Base-by-base conservation (phyloP, 768 basidiomycete species). In the Psilocybe cyanescens region DNA sequence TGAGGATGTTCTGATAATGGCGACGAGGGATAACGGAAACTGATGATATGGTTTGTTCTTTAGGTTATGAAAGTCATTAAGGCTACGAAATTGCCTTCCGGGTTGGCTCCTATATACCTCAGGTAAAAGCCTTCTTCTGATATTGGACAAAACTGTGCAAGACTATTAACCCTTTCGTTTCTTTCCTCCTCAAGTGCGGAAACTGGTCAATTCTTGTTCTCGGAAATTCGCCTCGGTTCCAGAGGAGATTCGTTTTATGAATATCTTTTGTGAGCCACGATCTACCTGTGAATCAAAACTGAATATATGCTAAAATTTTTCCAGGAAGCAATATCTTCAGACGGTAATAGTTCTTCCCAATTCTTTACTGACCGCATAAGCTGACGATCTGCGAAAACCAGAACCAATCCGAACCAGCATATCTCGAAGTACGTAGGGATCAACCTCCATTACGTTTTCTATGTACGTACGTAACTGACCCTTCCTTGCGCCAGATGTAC, bases 201-300 rank as follows among this genome's bases (percentile, higher is more conserved):
- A 44, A 78, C 73, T 12, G 84, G 83, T 8, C 70, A 77, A 59
- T 86, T 83, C 65, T 71, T 88, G 53, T 71, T 84, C 24, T 87
- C 91, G 5, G 85, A 92, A 31, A 90, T 98, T 65, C 89, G 96
- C 4, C 81, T 99, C 17, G 97, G 97, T n/a, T 95, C 94, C 16
- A 83, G 95, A 47, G 95, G 91, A 37, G 96, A 98, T 72, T 94
- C 93, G 2, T 98, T 90, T 75, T 98, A 97, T 71, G 96, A 97
- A 73, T 95, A 96, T 73, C 74, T 95, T 28, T 72, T 95, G 91
- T 92, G 64, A 74, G 81, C 73, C 3, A 1, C 24, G 2, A 24
- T 24, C 24, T 24, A 45, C 45, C n/a, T 59, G 11, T 59, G 11
- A 5, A 31, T 28, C 4, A 47, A 8, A 48, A 47, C n/a, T 19